These are phyloP conservation scores for Beauveria brongniartii DNA, from an alignment of 2,329 filamentous ascomycete species.

Conservation along the genomic window DNA sequence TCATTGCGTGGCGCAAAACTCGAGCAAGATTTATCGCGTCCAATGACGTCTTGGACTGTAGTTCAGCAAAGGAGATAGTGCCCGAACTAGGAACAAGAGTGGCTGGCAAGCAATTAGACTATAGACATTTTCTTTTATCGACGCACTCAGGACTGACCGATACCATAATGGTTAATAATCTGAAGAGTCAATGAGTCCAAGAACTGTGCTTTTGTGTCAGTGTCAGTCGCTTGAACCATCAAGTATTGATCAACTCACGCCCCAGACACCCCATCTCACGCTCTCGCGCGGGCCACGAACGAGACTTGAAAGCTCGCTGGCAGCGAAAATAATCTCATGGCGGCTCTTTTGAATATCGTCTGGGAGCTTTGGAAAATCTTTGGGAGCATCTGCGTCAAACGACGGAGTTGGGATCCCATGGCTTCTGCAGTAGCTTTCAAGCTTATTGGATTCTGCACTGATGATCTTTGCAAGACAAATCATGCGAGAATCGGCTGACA, in stretches of 20 bases:
- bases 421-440: slow-evolving; percentile 38
- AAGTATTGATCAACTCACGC: slow-evolving; percentile 29
- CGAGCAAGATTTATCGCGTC: slow-evolving; percentile 43
- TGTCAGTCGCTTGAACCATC: neutral
- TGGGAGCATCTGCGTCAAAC: slow-evolving; percentile 36
- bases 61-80: slow-evolving; percentile 37
- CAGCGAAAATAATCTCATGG: slow-evolving; percentile 39
- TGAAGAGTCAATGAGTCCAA: slow-evolving; percentile 43
- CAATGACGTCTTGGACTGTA: slow-evolving; percentile 36
- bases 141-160: slow-evolving; percentile 29
- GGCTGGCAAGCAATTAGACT: slow-evolving; percentile 25
- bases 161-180: slow-evolving; percentile 40
- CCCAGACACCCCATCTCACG: slow-evolving; percentile 45
- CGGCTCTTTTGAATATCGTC: slow-evolving; percentile 37
- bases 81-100: slow-evolving; percentile 40
- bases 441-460: slow-evolving; percentile 37
- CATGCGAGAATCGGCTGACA: slow-evolving; percentile 29
- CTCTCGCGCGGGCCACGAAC: slow-evolving; percentile 42
- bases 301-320: slow-evolving; percentile 38
- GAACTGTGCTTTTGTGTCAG: slow-evolving; percentile 26
- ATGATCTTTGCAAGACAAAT: slow-evolving; percentile 40
- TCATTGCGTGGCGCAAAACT: slow-evolving; percentile 49
- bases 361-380: slow-evolving; percentile 40
- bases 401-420: slow-evolving; percentile 33
- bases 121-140: neutral